Base-by-base conservation (phyloP, 495 filamentous ascomycete genomes). In the Chaetomium cochliodes region DNA sequence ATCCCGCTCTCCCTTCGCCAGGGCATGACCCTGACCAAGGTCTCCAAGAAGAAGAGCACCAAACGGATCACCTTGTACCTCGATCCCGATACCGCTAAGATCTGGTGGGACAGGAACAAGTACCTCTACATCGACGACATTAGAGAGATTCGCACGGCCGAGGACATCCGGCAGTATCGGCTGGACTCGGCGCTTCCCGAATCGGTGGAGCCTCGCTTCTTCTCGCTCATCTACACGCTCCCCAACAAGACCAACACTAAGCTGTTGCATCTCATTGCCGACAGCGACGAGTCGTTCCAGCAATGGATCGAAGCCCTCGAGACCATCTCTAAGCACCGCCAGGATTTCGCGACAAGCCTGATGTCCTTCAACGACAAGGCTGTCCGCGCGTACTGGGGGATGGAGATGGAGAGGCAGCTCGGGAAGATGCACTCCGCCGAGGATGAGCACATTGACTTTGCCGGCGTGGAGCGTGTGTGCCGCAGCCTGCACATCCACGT, bases 51-150 rank as follows among this genome's bases (percentile, higher is more conserved):
- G 69, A 96, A 91, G 69, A 89, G 87, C 70, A 82, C 78, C 49
- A 92, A 91, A 71, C 82, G 86, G 58, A 81, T 96, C 49, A 86
- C 78, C 37, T 89, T 98, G 66, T 83, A 86, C 37, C 82, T 97
- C 1, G 90, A 98, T 70, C 81, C 88, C 23, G 88, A 91, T 58
- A 83, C 89, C 7, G 92, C 88, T 53, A 94, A 91, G 73, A 90
- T 98, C 41, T 87, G 81, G 39, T 98, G 94, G 94, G 88, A 96
- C 75, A 84, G 85, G 18, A 87, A 84, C 5, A 97, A 96, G 66
- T 85, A 84, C 20, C 90, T 98, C 67, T 96, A 96, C 72, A 88
- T 98, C 62, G 94, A 98, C 67, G 92, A 98, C 71, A 92, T 98
- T 69, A 88, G 88, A 68, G 91, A 96, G 65, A 91, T 98, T 50